These are phyloP conservation scores for Schizochytrium sp. DNA, from an alignment of 108 stramenopile species.

Conservation along the genomic window DNA sequence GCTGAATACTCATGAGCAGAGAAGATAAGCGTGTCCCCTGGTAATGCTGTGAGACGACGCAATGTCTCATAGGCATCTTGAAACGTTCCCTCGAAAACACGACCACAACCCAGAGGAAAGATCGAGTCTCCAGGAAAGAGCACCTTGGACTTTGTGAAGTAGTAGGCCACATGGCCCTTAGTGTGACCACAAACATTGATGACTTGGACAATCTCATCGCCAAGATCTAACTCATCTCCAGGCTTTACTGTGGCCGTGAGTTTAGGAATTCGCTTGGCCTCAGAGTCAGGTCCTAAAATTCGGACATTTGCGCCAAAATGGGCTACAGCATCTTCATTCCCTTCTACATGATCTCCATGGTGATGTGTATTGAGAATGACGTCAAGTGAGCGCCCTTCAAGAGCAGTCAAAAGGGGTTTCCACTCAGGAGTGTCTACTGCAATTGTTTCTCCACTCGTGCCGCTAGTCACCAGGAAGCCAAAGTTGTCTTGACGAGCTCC, in stretches of 20 bases:
- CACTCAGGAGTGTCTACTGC: slow-evolving; percentile 86
- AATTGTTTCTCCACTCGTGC: slow-evolving; percentile 79
- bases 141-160: slow-evolving; percentile 78
- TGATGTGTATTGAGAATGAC: slow-evolving; percentile 78
- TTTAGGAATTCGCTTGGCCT: slow-evolving; percentile 80
- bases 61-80: slow-evolving; percentile 81
- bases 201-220: slow-evolving; percentile 71
- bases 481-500: background rate
- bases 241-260: slow-evolving; percentile 75
- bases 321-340: slow-evolving; percentile 78
- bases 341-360: slow-evolving; percentile 85
- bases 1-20: slow-evolving; percentile 84
- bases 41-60: slow-evolving; percentile 77
- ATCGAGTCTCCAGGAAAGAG: slow-evolving; percentile 85
- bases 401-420: slow-evolving; percentile 73
- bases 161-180: slow-evolving; percentile 83
- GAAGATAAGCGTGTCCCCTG: slow-evolving; percentile 79
- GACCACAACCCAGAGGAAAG: slow-evolving; percentile 86
- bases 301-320: slow-evolving; percentile 60
- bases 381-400: slow-evolving; percentile 79
- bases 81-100: slow-evolving; percentile 89
- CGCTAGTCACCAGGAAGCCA: slow-evolving; percentile 82
- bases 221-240: slow-evolving; percentile 79
- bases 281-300: slow-evolving; percentile 78
- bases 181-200: slow-evolving; percentile 89